Evolutionary conservation across 441 rosid genomes (phyloP), one percentile per base, ranked within the genome.

Genomic region (Isatis lusitanica): DNA sequence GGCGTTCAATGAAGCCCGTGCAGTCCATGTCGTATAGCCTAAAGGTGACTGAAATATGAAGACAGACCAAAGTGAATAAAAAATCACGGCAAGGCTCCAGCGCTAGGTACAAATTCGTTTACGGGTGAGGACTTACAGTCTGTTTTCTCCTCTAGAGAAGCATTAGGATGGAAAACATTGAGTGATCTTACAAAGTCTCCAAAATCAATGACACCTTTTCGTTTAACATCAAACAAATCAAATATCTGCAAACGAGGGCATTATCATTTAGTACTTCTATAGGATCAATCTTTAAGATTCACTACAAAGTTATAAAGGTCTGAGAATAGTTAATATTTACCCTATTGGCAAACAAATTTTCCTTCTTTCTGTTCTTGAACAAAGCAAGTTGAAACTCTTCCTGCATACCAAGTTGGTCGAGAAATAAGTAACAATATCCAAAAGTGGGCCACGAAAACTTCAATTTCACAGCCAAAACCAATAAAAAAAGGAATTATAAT

Each of bases 1-100:
- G 92, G 40, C 99, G 95, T 84, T 91, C 98, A 68, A 95, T 95
- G 78, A 78, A 95, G 74, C 99, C 99, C 0, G 98, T 86, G 68
- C 83, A 80, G 66, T 93, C 96, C 87, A 93, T 70, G 81, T 95
- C 98, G 76, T 95, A 95, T 70, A 93, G 93, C 84, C 87, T 91
- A 82, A 95, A 95, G 39, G 96, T 84, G 83, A 93, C 98, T 95
- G 96, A 86, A 78, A 63, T 26, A 71, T 80, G 84, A 65, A 7
- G 3, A 16, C 24, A 61, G 21, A 72, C 39, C 5, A 52, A 1
- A 24, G 51, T 77, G 53, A 52, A 7, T 59, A 66, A 51, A 76
- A 17, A 4, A 21, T 28, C 35, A 58, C 0, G 46, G 12, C 26
- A 58, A 70, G 33, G 63, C 12, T 44, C 57, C 8, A 70, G 38